Base-by-base conservation (phyloP, 805 yeast genomes). In the Suhomyces faveliae region DNA sequence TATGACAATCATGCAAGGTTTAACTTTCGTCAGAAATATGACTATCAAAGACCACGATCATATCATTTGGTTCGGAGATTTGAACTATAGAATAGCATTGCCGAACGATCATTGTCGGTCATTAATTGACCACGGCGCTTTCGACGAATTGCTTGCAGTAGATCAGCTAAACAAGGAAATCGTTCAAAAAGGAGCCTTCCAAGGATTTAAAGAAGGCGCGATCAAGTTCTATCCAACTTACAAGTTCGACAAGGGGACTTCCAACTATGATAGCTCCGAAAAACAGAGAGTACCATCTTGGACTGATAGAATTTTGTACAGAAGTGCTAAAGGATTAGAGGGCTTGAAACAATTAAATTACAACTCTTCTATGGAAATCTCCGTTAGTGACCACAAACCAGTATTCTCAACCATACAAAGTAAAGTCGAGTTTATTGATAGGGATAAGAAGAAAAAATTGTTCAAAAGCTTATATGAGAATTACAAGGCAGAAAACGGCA, bases 281-380 rank as follows among this genome's bases (percentile, higher is more conserved):
- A 94, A 94, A 66, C 84, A 83, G 65, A 79, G 99, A 52, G 83
- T 88, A 10, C 99, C 99, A 1, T 95, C 99, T 0, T 94, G 99
- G 99, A 91, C 98, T 2, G 99, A 94, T 68, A 71, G 99, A 48
- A 49, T 53, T 89, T 69, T 92, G 42, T 84, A 76, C 58, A 74
- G 77, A 50, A 89, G 95, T 33, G 63, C 71, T 3, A 68, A 68
- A 13, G 55, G 52, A 8, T 55, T 50, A 11, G 60, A 54, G 11
- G 44, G 40, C 6, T 58, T 90, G 37, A 67, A 73, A 35, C 94
- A 89, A 41, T 61, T 83, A 52, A 81, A 82, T 45, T 94, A 94
- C 62, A 79, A 83, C 46, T 79, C 85, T 43, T 82, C 83, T 1
- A 80, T 80, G 54, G 67, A 66, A 19, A 65, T 92, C 37, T 61